phyloP scores from a whole-genome alignment of 2,329 filamentous ascomycete species.

The Onygena corvina region DNA sequence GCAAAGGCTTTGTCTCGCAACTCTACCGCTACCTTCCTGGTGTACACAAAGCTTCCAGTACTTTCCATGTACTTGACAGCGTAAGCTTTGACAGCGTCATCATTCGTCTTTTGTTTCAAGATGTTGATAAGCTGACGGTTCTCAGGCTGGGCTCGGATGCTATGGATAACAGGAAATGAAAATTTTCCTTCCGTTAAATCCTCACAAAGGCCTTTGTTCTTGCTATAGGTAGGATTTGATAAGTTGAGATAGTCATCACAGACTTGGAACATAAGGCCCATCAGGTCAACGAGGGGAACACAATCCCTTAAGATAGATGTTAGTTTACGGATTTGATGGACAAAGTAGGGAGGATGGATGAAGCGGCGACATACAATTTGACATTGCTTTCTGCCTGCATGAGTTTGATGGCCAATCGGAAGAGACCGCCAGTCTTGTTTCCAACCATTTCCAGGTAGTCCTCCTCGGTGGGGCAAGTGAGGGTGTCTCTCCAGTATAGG shows the following conservation, averaged over 20 bases:
- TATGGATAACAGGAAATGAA: constrained; percentile 22
- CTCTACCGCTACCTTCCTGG: constrained; percentile 52
- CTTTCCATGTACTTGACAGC: constrained; percentile 81
- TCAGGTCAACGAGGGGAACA: constrained; percentile 51
- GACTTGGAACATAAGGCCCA: constrained; percentile 26
- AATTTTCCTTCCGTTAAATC: constrained; percentile 23
- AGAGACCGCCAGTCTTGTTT: constrained; percentile 32
- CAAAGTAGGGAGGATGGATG: constrained; percentile 6
- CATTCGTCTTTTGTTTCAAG: constrained; percentile 67
- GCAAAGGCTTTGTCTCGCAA: constrained; percentile 27
- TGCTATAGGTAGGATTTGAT: constrained; percentile 50
- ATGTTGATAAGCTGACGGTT: constrained; percentile 71
- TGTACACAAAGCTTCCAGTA: constrained; percentile 82
- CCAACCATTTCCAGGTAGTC: constrained; percentile 33
- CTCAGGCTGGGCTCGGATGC: constrained; percentile 39
- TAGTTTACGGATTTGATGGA: constrained; percentile 7
- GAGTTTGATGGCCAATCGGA: constrained; percentile 27
- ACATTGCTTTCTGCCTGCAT: constrained; percentile 23
- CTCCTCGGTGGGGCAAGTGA: constrained; percentile 26
- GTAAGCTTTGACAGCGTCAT: constrained; percentile 75
- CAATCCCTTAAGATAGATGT: constrained; percentile 19
- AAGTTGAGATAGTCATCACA: constrained; percentile 71
- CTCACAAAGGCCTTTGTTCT: constrained; percentile 70
- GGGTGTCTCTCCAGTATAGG: constrained; percentile 29
- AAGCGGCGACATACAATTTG: constrained; percentile 5